Base-by-base conservation (phyloP, 306 rosid genomes). In the Fragaria nilgerrensis region DNA sequence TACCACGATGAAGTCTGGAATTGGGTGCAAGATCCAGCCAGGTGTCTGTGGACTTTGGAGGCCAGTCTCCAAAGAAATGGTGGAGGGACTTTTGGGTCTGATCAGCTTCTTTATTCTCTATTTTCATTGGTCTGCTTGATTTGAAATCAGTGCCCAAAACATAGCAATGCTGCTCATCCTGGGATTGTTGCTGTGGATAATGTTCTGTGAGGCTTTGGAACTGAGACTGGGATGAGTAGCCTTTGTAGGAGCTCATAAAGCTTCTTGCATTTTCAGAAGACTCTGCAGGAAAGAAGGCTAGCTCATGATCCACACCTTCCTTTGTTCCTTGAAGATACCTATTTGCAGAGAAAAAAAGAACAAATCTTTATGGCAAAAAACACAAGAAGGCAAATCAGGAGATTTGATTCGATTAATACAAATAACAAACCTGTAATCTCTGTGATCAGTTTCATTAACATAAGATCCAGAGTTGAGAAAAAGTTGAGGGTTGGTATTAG, bases 11-110 rank as follows among this genome's bases (percentile, higher is more conserved):
- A 68, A 87, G 83, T 80, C 89, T 90, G 79, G 97, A 89, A 88
- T 86, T 89, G 85, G 97, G 85, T 71, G 99, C 91, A 84, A 96
- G 97, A 86, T 96, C 99, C 65, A 96, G 96, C 99, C 98, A 96
- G 65, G 97, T 88, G 73, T 92, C 97, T 22, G 98, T 78, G 89
- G 82, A 86, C 89, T 96, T 96, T 72, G 90, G 85, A 64, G 97
- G 88, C 93, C 99, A 96, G 55, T 92, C 99, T 17, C 89, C 94
- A 87, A 96, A 92, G 90, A 96, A 96, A 67, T 91, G 99, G 79
- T 90, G 99, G 70, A 96, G 92, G 56, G 97, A 93, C 85, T 87
- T 96, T 48, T 89, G 94, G 70, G 91, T 85, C 74, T 37, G 70
- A 37, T 90, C 97, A 73, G 82, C 70, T 43, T 74, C 61, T 43